Evolutionary conservation across 2,329 filamentous ascomycete species (phyloP), one percentile per base, ranked within the genome.

Genomic region (Diplodia sapinea): DNA sequence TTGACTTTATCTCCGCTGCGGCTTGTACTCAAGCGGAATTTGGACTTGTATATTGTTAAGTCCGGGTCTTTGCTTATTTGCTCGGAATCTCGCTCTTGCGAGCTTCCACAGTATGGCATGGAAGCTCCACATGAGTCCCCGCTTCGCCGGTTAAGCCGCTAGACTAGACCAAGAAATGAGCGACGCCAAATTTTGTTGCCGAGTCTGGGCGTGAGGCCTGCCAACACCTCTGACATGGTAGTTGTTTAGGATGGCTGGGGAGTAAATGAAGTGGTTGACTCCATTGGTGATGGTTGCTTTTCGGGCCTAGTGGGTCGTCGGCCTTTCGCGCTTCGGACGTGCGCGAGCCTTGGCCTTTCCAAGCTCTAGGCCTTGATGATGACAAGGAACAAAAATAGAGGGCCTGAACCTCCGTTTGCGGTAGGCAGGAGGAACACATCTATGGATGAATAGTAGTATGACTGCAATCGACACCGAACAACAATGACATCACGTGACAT

Each of bases 311-410:
- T n/a, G 55, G 40, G 20, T 23, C 33, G 2, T 59, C 55, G 36
- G 55, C 36, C 36, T 56, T 29, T 59, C 55, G 55, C 36, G 36
- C 36, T 59, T 59, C 20, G 55, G 55, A 43, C 4, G 4, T 11
- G 4, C 6, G 36, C n/a, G 36, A 23, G 33, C 36, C 13, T 36
- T 9, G n/a, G 36, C 36, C 20, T 36, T 43, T 36, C 8, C 33
- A 38, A 9, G 40, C 40, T 43, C 9, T 17, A 13, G 55, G 36
- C n/a, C 55, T 29, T 9, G 15, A 38, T 20, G 36, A 23, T 26
- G n/a, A 36, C 33, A 5, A 56, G 26, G 17, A 20, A 13, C 15
- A n/a, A 9, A 56, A 56, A 12, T 9, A n/a, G 7, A 11, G 11
- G 5, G n/a, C 26, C 51, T 36, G 11, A 11, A 29, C 26, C 26